Evolutionary conservation across 768 basidiomycete genomes (phyloP), one percentile per base, ranked within the genome.

Genomic region (Punctularia strigosozonata): DNA sequence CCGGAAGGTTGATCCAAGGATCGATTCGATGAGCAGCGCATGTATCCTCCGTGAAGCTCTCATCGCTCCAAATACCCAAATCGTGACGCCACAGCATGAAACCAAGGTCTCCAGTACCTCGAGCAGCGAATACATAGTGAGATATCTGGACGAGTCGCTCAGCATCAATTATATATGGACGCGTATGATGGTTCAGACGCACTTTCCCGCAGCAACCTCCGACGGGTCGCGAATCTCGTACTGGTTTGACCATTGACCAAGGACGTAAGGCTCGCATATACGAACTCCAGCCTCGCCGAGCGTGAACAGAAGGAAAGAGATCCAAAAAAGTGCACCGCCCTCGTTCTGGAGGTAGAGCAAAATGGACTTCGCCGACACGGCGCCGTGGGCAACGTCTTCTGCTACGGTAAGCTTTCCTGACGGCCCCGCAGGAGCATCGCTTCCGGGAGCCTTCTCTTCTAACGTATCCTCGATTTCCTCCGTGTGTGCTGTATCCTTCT

Each of bases 291-390:
- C 54, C 19, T 50, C 21, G 2, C 50, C 10, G 28, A 15, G 10
- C 10, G 15, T 15, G 15, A 10, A 30, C 15, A 10, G 10, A 10
- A 30, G 28, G 15, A 30, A 30, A 30, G 28, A 10, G 28, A 30
- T 15, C 28, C 28, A 30, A 15, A 30, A 30, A 30, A 30, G 28
- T 30, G 28, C 15, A 13, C 60, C 59, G n/a, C 51, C 50, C 17
- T 52, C 19, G 26, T 47, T 48, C 2, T 45, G 43, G 26, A 52
- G 44, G 40, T 48, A 64, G 6, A 64, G 15, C 15, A 30, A 15
- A 30, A 30, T n/a, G n/a, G 31, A 5, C 52, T 60, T 46, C 41
- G 57, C 62, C 47, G 18, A 65, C 28, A 30, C 28, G 15, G 10
- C 10, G 10, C 28, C 28, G 10, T 10, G 10, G 15, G 28, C 28